Evolutionary conservation across 2,329 filamentous ascomycete species (phyloP).

Genomic region (Blastomyces silverae): DNA sequence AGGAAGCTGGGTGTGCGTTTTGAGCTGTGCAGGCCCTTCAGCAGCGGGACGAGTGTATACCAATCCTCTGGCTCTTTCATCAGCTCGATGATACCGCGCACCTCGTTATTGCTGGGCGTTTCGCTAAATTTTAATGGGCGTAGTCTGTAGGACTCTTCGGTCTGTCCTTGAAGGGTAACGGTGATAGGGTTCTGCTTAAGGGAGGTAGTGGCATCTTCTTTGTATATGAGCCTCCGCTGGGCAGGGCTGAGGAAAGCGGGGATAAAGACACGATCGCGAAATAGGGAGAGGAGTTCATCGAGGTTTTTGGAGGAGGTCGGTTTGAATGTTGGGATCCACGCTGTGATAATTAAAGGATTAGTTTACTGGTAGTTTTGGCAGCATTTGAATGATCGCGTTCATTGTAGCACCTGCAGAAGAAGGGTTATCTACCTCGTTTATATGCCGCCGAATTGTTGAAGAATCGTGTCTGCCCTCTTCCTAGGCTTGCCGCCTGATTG

Average conservation of each 20-base stretch:
- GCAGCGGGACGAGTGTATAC: constrained; percentile 38
- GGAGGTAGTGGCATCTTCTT: constrained; percentile 29
- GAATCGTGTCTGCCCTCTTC: constrained; percentile 17
- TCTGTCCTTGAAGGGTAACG: constrained; percentile 31
- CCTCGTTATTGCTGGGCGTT: constrained; percentile 32
- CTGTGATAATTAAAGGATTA: background rate
- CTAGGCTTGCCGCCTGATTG: constrained; percentile 28
- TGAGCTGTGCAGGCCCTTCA: constrained; percentile 34
- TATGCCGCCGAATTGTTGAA: constrained; percentile 31
- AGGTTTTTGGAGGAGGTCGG: constrained; percentile 38
- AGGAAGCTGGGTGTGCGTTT: constrained; percentile 24
- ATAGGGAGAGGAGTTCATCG: constrained; percentile 36
- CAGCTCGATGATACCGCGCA: constrained; percentile 29
- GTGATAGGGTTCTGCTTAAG: constrained; percentile 38
- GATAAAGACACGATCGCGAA: constrained; percentile 42
- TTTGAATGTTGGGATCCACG: constrained; percentile 36
- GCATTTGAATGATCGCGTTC: background rate
- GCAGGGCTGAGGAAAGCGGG: constrained; percentile 34
- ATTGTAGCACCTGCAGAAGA: constrained; percentile 9
- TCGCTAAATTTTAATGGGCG: constrained; percentile 33
- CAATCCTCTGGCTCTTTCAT: constrained; percentile 37
- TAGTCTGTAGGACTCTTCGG: constrained; percentile 36
- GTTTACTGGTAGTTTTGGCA: background rate
- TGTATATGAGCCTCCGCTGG: constrained; percentile 39
- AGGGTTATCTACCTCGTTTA: constrained; percentile 28